phyloP scores from a whole-genome alignment of 192 early-diverging fungal genomes.

The Pilaira anomala region DNA sequence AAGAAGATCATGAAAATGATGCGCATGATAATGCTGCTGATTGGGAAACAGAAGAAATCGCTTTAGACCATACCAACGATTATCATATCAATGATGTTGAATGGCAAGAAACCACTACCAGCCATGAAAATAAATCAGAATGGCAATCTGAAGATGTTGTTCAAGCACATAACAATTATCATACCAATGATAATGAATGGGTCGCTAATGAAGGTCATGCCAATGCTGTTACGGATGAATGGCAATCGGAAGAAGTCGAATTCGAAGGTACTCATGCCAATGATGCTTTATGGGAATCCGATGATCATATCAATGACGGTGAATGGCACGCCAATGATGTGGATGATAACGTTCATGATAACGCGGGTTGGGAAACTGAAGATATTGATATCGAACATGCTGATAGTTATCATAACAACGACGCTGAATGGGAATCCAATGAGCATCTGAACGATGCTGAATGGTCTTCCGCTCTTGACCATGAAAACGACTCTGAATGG shows the following conservation, averaged over 20 bases:
- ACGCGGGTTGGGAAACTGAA: background rate
- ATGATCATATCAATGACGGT: background rate
- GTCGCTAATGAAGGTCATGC: background rate
- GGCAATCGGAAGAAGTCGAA: conserved; percentile 1
- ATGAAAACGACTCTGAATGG: background rate
- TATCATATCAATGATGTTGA: background rate
- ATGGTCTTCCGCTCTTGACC: background rate
- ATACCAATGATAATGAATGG: background rate
- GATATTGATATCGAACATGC: background rate
- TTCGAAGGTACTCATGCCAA: background rate
- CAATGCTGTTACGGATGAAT: background rate
- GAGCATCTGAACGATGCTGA: conserved; percentile 2
- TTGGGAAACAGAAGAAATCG: background rate
- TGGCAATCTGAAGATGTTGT: background rate
- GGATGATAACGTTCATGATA: background rate
- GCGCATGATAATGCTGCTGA: background rate
- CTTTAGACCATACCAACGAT: background rate
- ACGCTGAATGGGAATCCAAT: conserved; percentile 6
- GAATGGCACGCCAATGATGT: conserved; percentile 7
- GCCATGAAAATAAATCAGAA: background rate
- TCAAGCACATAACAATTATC: background rate
- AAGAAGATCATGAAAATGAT: background rate
- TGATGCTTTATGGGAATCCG: background rate
- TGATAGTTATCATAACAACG: background rate
- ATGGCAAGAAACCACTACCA: too few relatives aligned